These are phyloP conservation scores for Tardiomyces depauwii DNA, from an alignment of 1,139 yeast species.

Conservation along the genomic window DNA sequence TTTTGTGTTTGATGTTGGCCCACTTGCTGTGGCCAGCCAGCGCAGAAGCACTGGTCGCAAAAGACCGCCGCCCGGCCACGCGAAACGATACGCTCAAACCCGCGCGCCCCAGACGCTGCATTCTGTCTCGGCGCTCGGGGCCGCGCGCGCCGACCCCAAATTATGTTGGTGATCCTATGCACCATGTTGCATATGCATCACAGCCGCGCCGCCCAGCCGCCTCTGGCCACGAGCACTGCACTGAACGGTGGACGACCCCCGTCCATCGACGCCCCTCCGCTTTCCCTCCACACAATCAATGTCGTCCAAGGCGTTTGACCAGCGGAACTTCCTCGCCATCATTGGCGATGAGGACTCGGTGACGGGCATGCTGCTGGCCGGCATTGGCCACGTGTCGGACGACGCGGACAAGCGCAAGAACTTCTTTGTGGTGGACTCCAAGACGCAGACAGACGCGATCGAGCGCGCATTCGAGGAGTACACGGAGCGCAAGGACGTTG, in stretches of 20 bases:
- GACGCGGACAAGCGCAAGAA: conserved; percentile 56
- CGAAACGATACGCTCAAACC: no score
- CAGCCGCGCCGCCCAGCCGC: no score
- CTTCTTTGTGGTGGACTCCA: conserved; percentile 70
- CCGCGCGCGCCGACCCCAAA: no score
- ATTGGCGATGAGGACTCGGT: conserved; percentile 97
- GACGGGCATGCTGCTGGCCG: conserved; percentile 92
- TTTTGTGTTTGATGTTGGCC: conserved; percentile 91
- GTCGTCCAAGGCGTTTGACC: conserved; percentile 26
- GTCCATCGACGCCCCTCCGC: background rate
- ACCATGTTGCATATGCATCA: no score
- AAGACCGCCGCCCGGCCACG: no score
- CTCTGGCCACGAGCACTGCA: background rate
- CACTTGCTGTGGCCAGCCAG: conserved; percentile 80
- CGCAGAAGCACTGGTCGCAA: background rate
- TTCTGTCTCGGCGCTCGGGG: no score
- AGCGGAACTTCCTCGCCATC: conserved; percentile 76
- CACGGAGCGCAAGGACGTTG: conserved; percentile 80
- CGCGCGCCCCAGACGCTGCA: no score
- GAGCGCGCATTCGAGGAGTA: conserved; percentile 66
- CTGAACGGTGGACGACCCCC: background rate
- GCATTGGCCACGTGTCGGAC: conserved; percentile 75
- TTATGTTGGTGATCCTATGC: no score
- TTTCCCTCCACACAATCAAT: background rate
- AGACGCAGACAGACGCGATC: conserved; percentile 66